These are phyloP conservation scores for Zea luxurians DNA, from an alignment of 176 grass and related monocot genomes.

Conservation along the genomic window DNA sequence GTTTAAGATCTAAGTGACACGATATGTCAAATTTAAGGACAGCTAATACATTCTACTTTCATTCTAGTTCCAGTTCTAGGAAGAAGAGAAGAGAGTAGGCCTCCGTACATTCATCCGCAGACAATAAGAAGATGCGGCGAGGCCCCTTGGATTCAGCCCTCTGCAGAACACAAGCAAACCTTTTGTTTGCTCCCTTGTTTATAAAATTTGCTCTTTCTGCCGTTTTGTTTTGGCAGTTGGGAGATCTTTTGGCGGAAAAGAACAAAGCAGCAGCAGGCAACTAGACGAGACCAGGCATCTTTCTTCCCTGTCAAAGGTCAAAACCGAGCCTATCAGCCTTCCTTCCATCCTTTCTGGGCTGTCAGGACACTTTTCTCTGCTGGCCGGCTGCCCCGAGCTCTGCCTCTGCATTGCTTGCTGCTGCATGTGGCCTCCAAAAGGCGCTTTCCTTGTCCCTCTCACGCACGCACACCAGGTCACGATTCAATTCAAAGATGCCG, in stretches of 20 bases:
- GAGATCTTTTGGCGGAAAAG: not conserved
- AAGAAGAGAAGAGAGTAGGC: no score
- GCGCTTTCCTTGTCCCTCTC: not conserved
- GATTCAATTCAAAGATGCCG: conserved; percentile 30
- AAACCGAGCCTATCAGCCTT: not conserved
- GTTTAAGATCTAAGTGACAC: no score
- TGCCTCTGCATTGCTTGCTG: conserved; percentile 5
- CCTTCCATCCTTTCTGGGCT: not conserved
- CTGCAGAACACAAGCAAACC: not conserved
- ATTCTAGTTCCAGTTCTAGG: no score
- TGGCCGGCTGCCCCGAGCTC: not conserved
- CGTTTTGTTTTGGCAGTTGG: not conserved
- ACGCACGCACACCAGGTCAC: not conserved
- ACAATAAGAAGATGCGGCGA: no score
- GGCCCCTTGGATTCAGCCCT: not conserved
- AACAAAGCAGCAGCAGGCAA: no score
- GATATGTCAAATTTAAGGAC: no score
- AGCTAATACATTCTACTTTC: no score
- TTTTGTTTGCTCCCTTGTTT: not conserved
- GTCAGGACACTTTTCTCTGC: not conserved
- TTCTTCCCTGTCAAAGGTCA: conserved; percentile 18
- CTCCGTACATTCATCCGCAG: no score
- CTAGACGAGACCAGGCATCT: not conserved
- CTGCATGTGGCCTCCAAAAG: conserved; percentile 32
- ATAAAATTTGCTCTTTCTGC: not conserved